Evolutionary conservation across 306 rosid genomes (phyloP), one percentile per base, ranked within the genome.

Genomic region (Vicia villosa): DNA sequence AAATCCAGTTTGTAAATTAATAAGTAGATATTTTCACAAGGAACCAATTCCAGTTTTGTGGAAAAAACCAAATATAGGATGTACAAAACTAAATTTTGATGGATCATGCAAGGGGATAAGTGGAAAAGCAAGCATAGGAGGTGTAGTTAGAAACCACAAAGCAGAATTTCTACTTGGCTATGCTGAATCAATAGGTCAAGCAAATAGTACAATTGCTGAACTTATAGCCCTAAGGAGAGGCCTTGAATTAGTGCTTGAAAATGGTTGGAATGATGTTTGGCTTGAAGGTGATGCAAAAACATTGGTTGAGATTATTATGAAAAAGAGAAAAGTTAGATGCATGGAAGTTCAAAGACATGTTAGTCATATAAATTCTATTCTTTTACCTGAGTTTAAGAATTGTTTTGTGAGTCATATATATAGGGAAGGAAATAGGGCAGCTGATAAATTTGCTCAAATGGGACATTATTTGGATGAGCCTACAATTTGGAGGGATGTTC

Each of bases 101-200:
- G 96, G 96, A 1, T 91, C 97, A 0, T 88, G 82, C 32, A 87
- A 75, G 24, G 76, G 84, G 0, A 60, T 11, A 65, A 72, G 46
- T 13, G 79, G 91, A 7, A 75, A 62, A 61, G 86, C 88, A 0
- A 87, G 90, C 81, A 87, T 88, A 36, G 94, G 97, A 41, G 97
- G 91, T 4, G 80, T 89, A 3, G 57, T 88, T 0, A 26, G 97
- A 40, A 86, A 87, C 63, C 82, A 91, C 37, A 77, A 89, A 14
- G 96, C 96, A 24, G 87, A 91, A 21, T 91, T 89, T 62, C 5
- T 85, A 46, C 74, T 91, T 5, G 97, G 97, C 3, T 89, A 83
- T 38, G 90, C 89, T 0, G 95, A 87, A 68, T 59, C 94, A 66
- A 86, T 89, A 0, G 94, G 96, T 5, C 43, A 12, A 45, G 88